These are phyloP conservation scores for Phytophthora pluvialis DNA, from an alignment of 352 stramenopile species.

Conservation along the genomic window DNA sequence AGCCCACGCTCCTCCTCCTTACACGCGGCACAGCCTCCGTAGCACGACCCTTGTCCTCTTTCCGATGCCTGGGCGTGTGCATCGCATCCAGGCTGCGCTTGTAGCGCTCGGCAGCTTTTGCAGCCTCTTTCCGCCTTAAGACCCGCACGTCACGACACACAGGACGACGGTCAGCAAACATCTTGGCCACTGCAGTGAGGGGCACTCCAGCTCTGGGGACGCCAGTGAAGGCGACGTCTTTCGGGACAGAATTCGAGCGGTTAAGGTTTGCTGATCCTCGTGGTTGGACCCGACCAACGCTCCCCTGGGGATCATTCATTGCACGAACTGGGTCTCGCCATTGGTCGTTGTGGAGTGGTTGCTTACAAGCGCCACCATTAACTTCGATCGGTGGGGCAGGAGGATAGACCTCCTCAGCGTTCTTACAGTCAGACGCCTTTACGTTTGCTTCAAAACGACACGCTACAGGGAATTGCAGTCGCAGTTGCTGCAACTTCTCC, in stretches of 20 bases:
- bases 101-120: slow-evolving; percentile 58
- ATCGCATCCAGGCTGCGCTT: slow-evolving; percentile 35
- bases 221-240: slow-evolving; percentile 32
- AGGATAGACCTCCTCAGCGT: not conserved
- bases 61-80: slow-evolving; percentile 11
- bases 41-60: not conserved
- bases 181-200: slow-evolving; percentile 51
- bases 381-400: not conserved
- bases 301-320: slow-evolving; percentile 1
- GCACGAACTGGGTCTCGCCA: slow-evolving; percentile 56
- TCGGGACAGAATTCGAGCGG: slow-evolving; percentile 28
- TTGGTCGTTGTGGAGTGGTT: slow-evolving; percentile 10
- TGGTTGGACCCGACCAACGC: not conserved
- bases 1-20: not conserved
- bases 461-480: slow-evolving; percentile 22
- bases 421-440: not conserved
- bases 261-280: not conserved
- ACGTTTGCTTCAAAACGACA: not conserved
- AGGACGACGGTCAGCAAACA: slow-evolving; percentile 41
- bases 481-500: slow-evolving; percentile 52
- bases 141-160: slow-evolving; percentile 61
- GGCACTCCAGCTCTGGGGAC: slow-evolving; percentile 54
- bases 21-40: not conserved
- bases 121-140: slow-evolving; percentile 45
- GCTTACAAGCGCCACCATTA: not conserved